phyloP scores from a whole-genome alignment of 495 filamentous ascomycete genomes.

The Massariosphaeria phaeospora region DNA sequence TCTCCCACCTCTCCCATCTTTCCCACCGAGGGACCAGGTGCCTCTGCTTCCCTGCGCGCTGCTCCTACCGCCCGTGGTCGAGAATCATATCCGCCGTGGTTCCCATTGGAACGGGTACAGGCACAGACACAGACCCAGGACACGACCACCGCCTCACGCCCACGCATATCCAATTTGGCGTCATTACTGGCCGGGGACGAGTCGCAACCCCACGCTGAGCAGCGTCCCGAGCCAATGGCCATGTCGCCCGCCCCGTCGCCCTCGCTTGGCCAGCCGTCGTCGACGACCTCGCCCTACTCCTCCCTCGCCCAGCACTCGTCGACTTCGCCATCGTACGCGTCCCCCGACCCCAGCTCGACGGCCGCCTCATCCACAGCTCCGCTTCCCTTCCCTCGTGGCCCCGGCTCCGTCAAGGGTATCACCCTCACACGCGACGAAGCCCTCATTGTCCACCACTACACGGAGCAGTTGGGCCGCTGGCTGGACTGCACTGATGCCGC shows the following conservation, averaged over 20 bases:
- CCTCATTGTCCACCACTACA: slow-evolving; percentile 9
- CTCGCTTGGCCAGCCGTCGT: background rate
- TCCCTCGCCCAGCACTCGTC: background rate
- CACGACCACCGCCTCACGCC: too few species aligned
- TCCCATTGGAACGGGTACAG: background rate
- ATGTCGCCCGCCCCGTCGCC: background rate
- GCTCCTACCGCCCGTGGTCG: background rate
- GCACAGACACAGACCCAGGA: background rate
- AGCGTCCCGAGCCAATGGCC: background rate
- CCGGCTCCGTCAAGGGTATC: background rate
- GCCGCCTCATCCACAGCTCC: background rate
- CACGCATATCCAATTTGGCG: background rate
- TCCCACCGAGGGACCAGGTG: background rate
- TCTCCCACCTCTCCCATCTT: background rate
- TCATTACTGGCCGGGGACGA: background rate
- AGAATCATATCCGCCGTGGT: too few species aligned
- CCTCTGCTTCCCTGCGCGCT: background rate
- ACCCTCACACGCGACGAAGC: background rate
- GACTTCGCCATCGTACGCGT: too few species aligned
- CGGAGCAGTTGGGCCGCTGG: slow-evolving; percentile 23
- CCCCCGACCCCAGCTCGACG: background rate
- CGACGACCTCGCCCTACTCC: background rate
- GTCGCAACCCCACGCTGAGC: background rate
- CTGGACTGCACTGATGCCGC: slow-evolving; percentile 20
- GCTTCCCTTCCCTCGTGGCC: background rate